Conservation (phyloP, 2,329 filamentous ascomycete species). For the Nannizziopsis arthrosporioides region DNA sequence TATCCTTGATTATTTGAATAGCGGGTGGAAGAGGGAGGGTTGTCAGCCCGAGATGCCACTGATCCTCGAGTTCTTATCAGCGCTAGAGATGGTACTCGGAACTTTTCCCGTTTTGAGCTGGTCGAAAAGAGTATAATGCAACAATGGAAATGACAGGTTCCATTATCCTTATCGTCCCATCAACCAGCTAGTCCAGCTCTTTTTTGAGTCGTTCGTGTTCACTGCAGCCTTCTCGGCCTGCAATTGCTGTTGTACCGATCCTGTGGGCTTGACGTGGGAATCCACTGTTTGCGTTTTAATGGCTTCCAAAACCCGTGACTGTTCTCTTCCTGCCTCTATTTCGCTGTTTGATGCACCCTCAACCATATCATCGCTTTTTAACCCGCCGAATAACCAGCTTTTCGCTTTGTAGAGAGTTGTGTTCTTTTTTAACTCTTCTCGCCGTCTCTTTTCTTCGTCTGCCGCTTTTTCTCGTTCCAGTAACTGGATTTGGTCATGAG, state of each 20-base stretch:
- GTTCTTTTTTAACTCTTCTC: constrained; percentile 30
- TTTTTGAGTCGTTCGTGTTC: constrained; percentile 21
- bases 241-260: neutral
- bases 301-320: constrained; percentile 26
- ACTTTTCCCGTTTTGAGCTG: no score
- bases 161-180: constrained; percentile 24
- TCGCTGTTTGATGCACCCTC: constrained; percentile 10
- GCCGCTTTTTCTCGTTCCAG: constrained; percentile 36
- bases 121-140: no score
- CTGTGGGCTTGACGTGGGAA: constrained; percentile 12
- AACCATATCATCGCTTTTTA: constrained; percentile 27
- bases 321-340: constrained; percentile 13
- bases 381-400: constrained; percentile 28
- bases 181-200: constrained; percentile 32
- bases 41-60: no score
- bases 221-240: neutral
- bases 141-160: neutral
- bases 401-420: constrained; percentile 30
- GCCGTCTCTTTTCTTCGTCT: constrained; percentile 32
- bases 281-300: constrained; percentile 27
- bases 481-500: constrained; percentile 33
- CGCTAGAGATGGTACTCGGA: no score
- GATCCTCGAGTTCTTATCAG: no score
- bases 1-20: neutral
- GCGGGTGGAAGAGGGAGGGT: neutral